Conservation (phyloP, 345 rosid genomes). For the Hibiscus tridactylites region DNA sequence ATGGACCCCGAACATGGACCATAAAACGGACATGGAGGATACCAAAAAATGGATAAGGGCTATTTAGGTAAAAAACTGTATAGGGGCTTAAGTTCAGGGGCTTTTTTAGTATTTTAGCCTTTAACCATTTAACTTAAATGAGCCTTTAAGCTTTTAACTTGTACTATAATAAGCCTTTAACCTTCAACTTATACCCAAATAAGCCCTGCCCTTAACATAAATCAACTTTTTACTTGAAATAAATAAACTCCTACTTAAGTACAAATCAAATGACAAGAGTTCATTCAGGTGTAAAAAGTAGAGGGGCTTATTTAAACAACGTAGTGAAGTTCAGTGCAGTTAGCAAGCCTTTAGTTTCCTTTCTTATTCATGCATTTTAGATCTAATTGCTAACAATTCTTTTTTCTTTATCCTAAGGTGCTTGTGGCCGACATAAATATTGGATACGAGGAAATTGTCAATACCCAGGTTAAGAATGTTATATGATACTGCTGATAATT, state of each 20-base stretch:
- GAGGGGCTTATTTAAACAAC: background rate
- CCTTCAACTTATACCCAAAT: background rate
- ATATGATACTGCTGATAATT: background rate
- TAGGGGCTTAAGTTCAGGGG: too few relatives aligned
- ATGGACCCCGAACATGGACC: too few relatives aligned
- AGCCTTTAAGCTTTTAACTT: too few relatives aligned
- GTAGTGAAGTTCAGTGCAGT: background rate
- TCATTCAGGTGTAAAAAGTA: background rate
- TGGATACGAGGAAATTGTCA: constrained; percentile 91
- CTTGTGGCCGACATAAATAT: constrained; percentile 91
- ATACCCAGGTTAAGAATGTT: constrained; percentile 54
- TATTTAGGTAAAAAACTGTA: too few relatives aligned
- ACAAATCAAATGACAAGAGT: background rate
- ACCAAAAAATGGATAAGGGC: too few relatives aligned
- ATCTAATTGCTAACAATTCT: background rate
- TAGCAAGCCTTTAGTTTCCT: background rate
- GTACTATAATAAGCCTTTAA: too few relatives aligned
- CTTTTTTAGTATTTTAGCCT: too few relatives aligned
- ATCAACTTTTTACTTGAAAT: background rate
- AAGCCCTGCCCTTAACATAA: background rate
- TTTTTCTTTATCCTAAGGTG: constrained; percentile 36
- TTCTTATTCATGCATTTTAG: background rate
- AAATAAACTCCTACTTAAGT: background rate
- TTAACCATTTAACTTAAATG: too few relatives aligned
- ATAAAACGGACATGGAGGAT: too few relatives aligned